Evolutionary conservation across 495 filamentous ascomycete genomes (phyloP), one percentile per base, ranked within the genome.

Genomic region (Immersiella caudata): DNA sequence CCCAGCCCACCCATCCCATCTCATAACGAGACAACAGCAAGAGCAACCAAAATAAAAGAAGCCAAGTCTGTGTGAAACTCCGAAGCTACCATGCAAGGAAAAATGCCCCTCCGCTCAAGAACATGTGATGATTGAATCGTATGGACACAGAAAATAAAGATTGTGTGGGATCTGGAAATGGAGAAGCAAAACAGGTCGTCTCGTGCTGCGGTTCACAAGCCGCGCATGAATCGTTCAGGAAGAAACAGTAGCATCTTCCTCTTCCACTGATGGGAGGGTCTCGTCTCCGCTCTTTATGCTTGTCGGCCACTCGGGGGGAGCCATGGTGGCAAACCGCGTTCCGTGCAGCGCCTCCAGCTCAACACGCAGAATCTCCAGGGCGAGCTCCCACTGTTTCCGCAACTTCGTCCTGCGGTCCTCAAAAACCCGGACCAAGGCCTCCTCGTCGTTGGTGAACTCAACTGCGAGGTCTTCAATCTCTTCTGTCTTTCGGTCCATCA

Each of bases 351-450:
- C 70, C 75, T 90, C 89, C 33, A 91, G 71, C 72, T 86, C 84
- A 65, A 81, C 84, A 22, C 88, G 81, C 70, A 89, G 66, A 25
- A 93, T 84, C 67, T 89, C 88, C 66, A 83, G 85, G 65, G 84
- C 84, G n/a, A 93, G 68, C 62, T 78, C 74, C 91, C 91, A 93
- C 52, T 88, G 78, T 51, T 73, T 74, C 24, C 77, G 74, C 8
- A 93, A 71, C 57, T 76, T 79, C 1, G 68, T 74, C 75, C 83
- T 85, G 67, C 87, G 84, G 50, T 79, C 76, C 2, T 76, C 72
- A 62, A 92, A 83, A 0, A 80, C 75, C 16, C 77, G 77, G 7
- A 79, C 65, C 14, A 88, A 67, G 4, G 74, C 76, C 8, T 81
- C 74, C 67, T 88, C 88, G 68, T 91, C 88, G 3, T 79, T 75